phyloP scores from a whole-genome alignment of 768 basidiomycete genomes.

The Pisolithus sp. region DNA sequence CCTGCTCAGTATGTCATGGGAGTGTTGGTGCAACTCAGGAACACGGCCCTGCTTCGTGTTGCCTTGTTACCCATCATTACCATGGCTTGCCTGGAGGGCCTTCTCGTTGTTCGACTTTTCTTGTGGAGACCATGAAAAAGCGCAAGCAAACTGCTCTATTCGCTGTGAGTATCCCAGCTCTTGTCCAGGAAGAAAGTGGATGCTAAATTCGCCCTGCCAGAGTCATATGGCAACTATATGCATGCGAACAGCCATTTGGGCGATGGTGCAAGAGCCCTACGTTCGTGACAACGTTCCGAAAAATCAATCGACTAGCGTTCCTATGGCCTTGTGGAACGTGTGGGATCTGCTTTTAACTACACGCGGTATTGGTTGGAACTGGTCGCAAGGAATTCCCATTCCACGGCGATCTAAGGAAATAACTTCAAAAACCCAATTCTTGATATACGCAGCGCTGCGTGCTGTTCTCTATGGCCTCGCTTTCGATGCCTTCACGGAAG shows the following conservation, averaged over 20 bases:
- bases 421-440: conserved; percentile 11
- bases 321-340: conserved; percentile 17
- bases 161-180: conserved; percentile 10
- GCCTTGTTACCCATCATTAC: conserved; percentile 42
- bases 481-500: conserved; percentile 8
- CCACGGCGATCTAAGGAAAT: conserved; percentile 11
- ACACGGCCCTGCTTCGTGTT: conserved; percentile 33
- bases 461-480: conserved; percentile 1
- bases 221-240: conserved; percentile 10
- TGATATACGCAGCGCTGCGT: conserved; percentile 5
- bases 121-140: conserved; percentile 9
- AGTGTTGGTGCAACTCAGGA: conserved; percentile 45
- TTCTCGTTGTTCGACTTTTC: conserved; percentile 19
- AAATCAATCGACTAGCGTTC: not conserved
- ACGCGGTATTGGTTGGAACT: conserved; percentile 26
- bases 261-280: conserved; percentile 12
- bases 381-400: conserved; percentile 9
- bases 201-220: not conserved
- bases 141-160: conserved; percentile 12
- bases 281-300: conserved; percentile 4
- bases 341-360: conserved; percentile 14
- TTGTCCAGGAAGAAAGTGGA: not conserved
- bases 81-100: conserved; percentile 40
- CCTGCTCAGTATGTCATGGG: conserved; percentile 47
- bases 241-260: conserved; percentile 17